Conservation (phyloP, 805 yeast genomes). For the Barnettozyma pratensis region DNA sequence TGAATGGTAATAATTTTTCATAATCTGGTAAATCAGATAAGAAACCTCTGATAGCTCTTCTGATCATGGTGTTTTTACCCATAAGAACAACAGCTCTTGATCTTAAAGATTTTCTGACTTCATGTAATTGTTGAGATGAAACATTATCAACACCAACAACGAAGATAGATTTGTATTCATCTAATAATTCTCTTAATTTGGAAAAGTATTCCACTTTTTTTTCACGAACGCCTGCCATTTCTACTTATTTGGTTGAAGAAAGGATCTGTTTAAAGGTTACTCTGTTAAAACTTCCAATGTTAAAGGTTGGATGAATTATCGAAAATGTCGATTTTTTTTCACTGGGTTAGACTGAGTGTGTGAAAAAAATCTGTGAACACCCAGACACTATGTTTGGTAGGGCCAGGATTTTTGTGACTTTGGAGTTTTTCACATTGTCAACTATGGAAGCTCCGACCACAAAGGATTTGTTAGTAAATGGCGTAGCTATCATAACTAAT, state of each 20-base stretch:
- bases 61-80: constrained; percentile 99
- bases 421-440: too few relatives aligned
- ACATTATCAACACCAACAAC: constrained; percentile 99
- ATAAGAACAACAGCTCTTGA: constrained; percentile 91
- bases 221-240: constrained; percentile 99
- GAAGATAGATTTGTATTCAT: constrained; percentile 97
- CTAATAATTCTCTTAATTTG: constrained; percentile 91
- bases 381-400: neutral
- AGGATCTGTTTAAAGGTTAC: constrained; percentile 81
- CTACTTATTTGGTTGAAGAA: constrained; percentile 68
- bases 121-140: constrained; percentile 99
- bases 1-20: constrained; percentile 91
- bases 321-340: constrained; percentile 2
- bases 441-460: too few relatives aligned
- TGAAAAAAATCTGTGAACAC: neutral
- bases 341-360: neutral
- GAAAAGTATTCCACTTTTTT: constrained; percentile 93
- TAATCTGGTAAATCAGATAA: constrained; percentile 89
- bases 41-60: constrained; percentile 99
- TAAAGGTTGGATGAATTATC: neutral
- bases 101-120: constrained; percentile 96
- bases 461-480: too few relatives aligned
- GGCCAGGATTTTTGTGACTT: too few relatives aligned
- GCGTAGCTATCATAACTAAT: too few relatives aligned
- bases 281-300: neutral